phyloP scores from a whole-genome alignment of 1,284 basidiomycete genomes.

The Pseudozyma sp. region DNA sequence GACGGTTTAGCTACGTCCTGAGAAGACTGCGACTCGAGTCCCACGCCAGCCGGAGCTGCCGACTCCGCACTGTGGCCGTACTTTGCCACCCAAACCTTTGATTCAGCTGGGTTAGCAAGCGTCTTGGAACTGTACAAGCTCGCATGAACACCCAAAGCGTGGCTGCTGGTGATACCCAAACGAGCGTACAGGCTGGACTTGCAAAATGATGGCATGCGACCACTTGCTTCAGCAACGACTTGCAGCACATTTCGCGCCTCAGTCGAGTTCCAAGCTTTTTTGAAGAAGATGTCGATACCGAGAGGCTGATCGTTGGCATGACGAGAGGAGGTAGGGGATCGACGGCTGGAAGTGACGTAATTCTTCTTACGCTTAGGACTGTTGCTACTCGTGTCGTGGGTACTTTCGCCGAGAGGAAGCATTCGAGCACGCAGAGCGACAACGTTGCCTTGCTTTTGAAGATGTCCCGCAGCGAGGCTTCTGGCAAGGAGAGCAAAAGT shows the following conservation, averaged over 20 bases:
- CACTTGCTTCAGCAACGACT: constrained; percentile 15
- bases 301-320: constrained; percentile 1
- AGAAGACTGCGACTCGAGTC: neutral
- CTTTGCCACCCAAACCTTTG: constrained; percentile 11
- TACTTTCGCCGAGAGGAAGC: constrained; percentile 11
- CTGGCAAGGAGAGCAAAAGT: constrained; percentile 15
- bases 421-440: constrained; percentile 29
- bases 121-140: constrained; percentile 28
- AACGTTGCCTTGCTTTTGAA: constrained; percentile 12
- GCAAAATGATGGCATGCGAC: constrained; percentile 32
- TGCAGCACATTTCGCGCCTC: constrained; percentile 21
- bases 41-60: no score
- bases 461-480: constrained; percentile 22
- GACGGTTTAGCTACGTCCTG: neutral
- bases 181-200: constrained; percentile 32
- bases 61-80: neutral
- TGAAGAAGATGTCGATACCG: constrained; percentile 37
- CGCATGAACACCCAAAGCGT: constrained; percentile 9
- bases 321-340: constrained; percentile 6
- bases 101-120: constrained; percentile 16
- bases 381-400: neutral
- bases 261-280: constrained; percentile 21
- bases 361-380: constrained; percentile 21
- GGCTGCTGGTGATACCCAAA: constrained; percentile 20
- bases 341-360: constrained; percentile 3